Evolutionary conservation across 805 yeast genomes (phyloP), one percentile per base, ranked within the genome.

Genomic region (Cyberlindnera xylosilytica): DNA sequence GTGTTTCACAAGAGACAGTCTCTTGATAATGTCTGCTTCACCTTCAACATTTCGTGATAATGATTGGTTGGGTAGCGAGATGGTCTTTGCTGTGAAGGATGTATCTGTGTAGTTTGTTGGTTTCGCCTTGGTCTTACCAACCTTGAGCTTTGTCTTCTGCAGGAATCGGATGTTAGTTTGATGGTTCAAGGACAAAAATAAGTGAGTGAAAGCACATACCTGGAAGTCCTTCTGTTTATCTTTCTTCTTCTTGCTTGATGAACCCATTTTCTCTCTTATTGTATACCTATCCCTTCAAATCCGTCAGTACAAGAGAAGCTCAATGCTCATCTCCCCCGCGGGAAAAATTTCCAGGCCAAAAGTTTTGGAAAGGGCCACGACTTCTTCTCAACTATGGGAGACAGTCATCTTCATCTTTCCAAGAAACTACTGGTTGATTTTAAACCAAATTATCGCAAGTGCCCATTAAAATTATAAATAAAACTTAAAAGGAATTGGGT

Each of bases 101-200:
- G 96, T 87, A 52, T 85, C 91, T 4, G 99, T 93, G 44, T 74
- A 78, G 58, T 88, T 87, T 16, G 79, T 76, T 6, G 89, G 79
- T 49, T 78, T 78, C 6, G 80, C 78, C 16, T 78, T 77, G 3
- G 83, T 69, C 63, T 93, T 93, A 43, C 99, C 99, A 26, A 93
- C 97, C 56, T 76, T 83, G 39, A 93, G 74, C 69, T 87, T 91
- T 45, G 79, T 72, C 62, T 88, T 88, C 56, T 69, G 54, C 12
- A n/a, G n/a, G 18, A 12, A 7, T 5, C 7, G 12, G 43, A 34
- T 30, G 34, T 26, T 34, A 16, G 23, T 33, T 20, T 9, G 9
- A 6, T 12, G 16, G 9, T n/a, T n/a, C n/a, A n/a, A n/a, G n/a
- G n/a, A n/a, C n/a, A n/a, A n/a, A n/a, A n/a, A n/a, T n/a, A n/a